Base-by-base conservation (phyloP, 768 basidiomycete species). In the Sporobolomyces phaffii region DNA sequence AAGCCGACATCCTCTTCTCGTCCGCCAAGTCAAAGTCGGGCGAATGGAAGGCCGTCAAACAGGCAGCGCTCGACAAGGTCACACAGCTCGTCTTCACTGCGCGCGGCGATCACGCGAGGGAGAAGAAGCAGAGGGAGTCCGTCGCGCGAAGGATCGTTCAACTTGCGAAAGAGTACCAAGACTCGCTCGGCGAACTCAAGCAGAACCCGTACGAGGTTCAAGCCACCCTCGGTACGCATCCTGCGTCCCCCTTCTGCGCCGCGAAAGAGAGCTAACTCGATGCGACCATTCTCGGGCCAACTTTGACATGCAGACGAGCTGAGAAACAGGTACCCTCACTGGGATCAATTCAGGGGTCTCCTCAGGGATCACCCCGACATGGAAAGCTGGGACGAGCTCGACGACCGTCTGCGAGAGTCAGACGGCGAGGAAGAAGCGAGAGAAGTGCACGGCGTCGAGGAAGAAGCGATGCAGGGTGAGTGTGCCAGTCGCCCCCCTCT, bases 291-390 rank as follows among this genome's bases (percentile, higher is more conserved):
- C n/a, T n/a, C n/a, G n/a, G n/a, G n/a, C n/a, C n/a, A 38, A 38
- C 9, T 17, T 38, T 38, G 38, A 38, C 38, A 38, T 38, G 50
- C 59, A 60, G 65, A 41, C 11, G 1, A 31, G 0, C 9, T 61
- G 41, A 22, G 52, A n/a, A 7, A 17, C 5, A 8, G 5, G 5
- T 2, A 18, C n/a, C 51, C 66, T 5, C 33, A 24, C n/a, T 63
- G 44, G 24, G 36, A 52, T 38, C 3, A 20, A 9, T 28, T 63
- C 6, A 50, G 44, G 2, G 20, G 0, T 0, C 7, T 62, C 24
- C 50, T 68, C 6, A n/a, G 24, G 22, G 56, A 62, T 50, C 50
- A 62, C 48, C 48, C 53, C 29, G 60, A 58, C 7, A 49, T 51
- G 14, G 20, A 15, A 22, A 13, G 1, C 5, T 62, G 57, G 61